A percentile compares a stretch with the other conserved stretches of the same genome.
Conservation (phyloP, 2,329 filamentous ascomycete species). For the Sclerotinia glacialis region DNA sequence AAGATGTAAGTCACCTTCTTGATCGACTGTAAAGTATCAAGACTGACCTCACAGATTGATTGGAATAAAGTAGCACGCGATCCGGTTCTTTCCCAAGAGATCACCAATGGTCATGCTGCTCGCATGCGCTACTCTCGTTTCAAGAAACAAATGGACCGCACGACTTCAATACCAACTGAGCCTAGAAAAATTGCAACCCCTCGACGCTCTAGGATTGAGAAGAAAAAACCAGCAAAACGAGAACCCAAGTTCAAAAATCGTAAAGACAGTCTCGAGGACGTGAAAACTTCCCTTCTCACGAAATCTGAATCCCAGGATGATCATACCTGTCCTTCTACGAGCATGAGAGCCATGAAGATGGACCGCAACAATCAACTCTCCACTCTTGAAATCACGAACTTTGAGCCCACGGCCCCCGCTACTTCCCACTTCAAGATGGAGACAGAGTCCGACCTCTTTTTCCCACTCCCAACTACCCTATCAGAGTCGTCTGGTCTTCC, state of each 20-base stretch:
- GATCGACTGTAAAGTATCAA: background rate
- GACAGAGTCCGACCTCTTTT: constrained; percentile 7
- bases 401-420: background rate
- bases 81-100: constrained; percentile 42
- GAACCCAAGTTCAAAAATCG: constrained; percentile 13
- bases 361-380: background rate
- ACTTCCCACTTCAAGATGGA: background rate
- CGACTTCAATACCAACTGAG: constrained; percentile 28
- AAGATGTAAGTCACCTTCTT: constrained; percentile 42
- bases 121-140: constrained; percentile 57
- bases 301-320: constrained; percentile 1
- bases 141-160: constrained; percentile 51
- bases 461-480: background rate
- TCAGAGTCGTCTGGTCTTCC: background rate
- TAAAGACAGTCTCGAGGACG: background rate
- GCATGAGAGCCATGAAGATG: background rate
- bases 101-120: constrained; percentile 56
- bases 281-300: background rate
- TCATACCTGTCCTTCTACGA: background rate
- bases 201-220: constrained; percentile 31
- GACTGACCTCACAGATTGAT: constrained; percentile 45
- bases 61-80: constrained; percentile 51
- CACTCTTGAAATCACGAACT: background rate
- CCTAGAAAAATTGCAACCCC: constrained; percentile 24
- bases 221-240: constrained; percentile 20